Evolutionary conservation across 805 yeast genomes (phyloP), one percentile per base, ranked within the genome.

Genomic region (Candida vartiovaarae): DNA sequence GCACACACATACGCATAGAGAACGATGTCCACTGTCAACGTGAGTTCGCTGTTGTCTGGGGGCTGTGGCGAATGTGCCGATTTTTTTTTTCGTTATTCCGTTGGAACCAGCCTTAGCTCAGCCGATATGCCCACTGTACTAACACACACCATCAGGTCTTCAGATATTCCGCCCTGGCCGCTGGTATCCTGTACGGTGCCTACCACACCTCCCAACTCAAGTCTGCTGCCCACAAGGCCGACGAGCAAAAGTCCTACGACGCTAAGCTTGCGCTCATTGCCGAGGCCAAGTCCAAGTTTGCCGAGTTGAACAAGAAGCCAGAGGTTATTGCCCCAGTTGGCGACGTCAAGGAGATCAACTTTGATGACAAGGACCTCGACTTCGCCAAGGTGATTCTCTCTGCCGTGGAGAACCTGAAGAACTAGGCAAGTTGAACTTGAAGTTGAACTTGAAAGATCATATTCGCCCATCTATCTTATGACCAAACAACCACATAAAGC

Each of bases 331-430:
- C 33, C 11, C 36, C 45, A 29, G 43, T 38, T 11, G 31, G 45
- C 29, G 60, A 63, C 24, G 54, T 67, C 37, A 71, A 74, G 42
- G 75, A 77, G 42, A 64, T 82, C 54, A 76, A 90, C 69, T 74
- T 89, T 63, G 91, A 87, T 59, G 95, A 89, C 68, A 93, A 95
- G 53, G 84, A 89, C 70, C 76, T 88, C 65, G 98, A 90, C 65
- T 76, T 84, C 57, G 96, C 78, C 43, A 69, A 71, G 52, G 84
- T 78, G 39, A 76, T 84, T 57, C 73, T 82, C 61, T 71, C 78
- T 40, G 79, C 83, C 56, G 74, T 84, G 53, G 82, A 77, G 55
- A 74, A 77, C 44, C 60, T 74, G 52, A 66, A 66, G 57, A 38
- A 38, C 39, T 42, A 33, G 36, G 20, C 20, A 15, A 32, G 9